phyloP scores from a whole-genome alignment of 2,329 filamentous ascomycete genomes.

The Tolypocladium nubicola region DNA sequence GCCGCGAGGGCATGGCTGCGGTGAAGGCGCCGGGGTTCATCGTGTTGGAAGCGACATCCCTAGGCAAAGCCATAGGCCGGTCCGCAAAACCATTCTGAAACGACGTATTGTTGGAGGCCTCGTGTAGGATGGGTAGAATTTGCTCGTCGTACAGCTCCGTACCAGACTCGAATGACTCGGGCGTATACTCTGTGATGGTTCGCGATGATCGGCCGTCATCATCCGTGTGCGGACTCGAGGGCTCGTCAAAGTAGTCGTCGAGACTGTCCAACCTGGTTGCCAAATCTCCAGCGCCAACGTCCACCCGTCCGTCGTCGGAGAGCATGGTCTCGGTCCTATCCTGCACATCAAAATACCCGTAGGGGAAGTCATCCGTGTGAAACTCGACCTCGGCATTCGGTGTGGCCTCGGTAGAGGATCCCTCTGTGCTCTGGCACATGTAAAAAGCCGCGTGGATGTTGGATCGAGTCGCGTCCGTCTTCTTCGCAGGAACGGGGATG shows the following conservation, averaged over 20 bases:
- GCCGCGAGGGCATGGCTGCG: conserved; percentile 37
- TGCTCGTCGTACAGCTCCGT: conserved; percentile 88
- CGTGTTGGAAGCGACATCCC: conserved; percentile 48
- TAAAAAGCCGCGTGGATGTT: conserved; percentile 97
- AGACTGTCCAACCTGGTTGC: conserved; percentile 70
- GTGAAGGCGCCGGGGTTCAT: conserved; percentile 54
- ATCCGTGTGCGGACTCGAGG: conserved; percentile 44
- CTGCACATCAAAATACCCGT: conserved; percentile 61
- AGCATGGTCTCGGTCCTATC: conserved; percentile 86
- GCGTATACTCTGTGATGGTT: conserved; percentile 54
- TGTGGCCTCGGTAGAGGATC: conserved; percentile 45
- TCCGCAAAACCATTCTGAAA: conserved; percentile 89
- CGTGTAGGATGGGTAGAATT: conserved; percentile 79
- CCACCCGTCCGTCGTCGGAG: conserved; percentile 67
- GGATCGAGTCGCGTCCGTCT: conserved; percentile 73
- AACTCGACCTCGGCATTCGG: conserved; percentile 86
- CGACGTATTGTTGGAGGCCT: conserved; percentile 68
- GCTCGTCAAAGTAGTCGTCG: conserved; percentile 73
- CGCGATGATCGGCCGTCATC: conserved; percentile 51
- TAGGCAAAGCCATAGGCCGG: conserved; percentile 48
- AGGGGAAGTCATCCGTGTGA: conserved; percentile 77
- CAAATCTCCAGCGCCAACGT: conserved; percentile 63
- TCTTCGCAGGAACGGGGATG: conserved; percentile 82
- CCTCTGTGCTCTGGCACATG: conserved; percentile 67
- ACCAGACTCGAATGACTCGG: conserved; percentile 58